These are phyloP conservation scores for Sporothrix protearum DNA, from an alignment of 2,329 filamentous ascomycete genomes.

Conservation along the genomic window DNA sequence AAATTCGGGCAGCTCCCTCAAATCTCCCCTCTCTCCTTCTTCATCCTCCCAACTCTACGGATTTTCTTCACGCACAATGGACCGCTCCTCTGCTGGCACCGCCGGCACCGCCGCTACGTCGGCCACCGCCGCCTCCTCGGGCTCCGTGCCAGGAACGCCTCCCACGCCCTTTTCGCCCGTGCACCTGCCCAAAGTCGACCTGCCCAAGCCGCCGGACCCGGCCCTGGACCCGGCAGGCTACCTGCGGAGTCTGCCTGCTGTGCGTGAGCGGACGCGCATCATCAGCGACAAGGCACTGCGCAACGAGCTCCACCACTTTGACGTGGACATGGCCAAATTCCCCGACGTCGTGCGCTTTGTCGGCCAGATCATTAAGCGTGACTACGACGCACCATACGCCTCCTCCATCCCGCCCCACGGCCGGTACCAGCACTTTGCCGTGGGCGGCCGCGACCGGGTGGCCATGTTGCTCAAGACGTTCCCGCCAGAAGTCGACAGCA, in stretches of 20 bases:
- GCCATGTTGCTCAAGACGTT: conserved; percentile 68
- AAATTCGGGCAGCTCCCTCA: conserved; percentile 49
- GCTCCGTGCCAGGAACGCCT: conserved; percentile 43
- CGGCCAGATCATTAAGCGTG: conserved; percentile 80
- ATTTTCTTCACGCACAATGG: conserved; percentile 40
- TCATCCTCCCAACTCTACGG: conserved; percentile 33
- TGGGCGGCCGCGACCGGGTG: conserved; percentile 72
- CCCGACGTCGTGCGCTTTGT: conserved; percentile 79
- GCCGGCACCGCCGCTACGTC: conserved; percentile 31
- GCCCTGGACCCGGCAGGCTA: conserved; percentile 84
- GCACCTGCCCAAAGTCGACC: conserved; percentile 68
- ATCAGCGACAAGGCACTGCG: conserved; percentile 72
- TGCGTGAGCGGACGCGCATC: conserved; percentile 73
- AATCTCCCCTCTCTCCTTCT: conserved; percentile 35
- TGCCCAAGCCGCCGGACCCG: conserved; percentile 84
- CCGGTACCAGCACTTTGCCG: conserved; percentile 77
- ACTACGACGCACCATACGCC: conserved; percentile 53
- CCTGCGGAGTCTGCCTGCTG: conserved; percentile 81
- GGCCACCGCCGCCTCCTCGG: conserved; percentile 21
- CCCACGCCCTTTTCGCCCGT: conserved; percentile 50
- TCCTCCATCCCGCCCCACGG: conserved; percentile 77
- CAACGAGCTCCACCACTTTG: conserved; percentile 79
- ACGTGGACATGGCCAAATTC: conserved; percentile 83
- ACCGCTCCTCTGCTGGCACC: conserved; percentile 52
- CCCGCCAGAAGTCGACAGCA: conserved; percentile 64